These are phyloP conservation scores for Coriaria nepalensis DNA, from an alignment of 306 rosid species.

Conservation along the genomic window DNA sequence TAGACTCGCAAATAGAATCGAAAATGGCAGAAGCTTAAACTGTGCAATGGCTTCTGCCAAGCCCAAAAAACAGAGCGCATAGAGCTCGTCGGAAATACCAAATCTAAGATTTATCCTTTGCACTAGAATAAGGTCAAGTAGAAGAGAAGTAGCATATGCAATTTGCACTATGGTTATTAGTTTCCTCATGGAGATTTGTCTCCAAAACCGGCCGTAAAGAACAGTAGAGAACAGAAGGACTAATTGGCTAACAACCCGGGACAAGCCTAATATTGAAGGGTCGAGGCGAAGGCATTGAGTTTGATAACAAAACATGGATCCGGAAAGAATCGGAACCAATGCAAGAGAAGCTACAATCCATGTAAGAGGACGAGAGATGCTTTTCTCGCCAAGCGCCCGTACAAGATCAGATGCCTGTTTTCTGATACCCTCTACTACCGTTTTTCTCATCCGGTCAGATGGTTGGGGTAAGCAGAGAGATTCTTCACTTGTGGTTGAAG, in stretches of 20 bases:
- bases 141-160: conserved; percentile 51
- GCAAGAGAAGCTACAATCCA: conserved; percentile 75
- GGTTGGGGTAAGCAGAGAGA: conserved; percentile 43
- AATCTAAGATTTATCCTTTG: conserved; percentile 46
- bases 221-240: conserved; percentile 57
- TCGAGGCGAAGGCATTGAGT: conserved; percentile 62
- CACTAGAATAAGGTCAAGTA: conserved; percentile 64
- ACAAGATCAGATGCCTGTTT: conserved; percentile 40
- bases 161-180: conserved; percentile 46
- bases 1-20: conserved; percentile 45
- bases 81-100: conserved; percentile 58
- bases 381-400: conserved; percentile 32
- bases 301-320: conserved; percentile 79
- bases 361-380: conserved; percentile 35
- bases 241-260: conserved; percentile 66
- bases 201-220: conserved; percentile 51
- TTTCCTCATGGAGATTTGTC: conserved; percentile 42
- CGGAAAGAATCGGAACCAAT: conserved; percentile 64
- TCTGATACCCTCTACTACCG: conserved; percentile 34
- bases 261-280: conserved; percentile 58
- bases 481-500: conserved; percentile 48
- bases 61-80: conserved; percentile 61
- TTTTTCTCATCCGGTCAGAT: conserved; percentile 18
- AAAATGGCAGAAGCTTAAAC: conserved; percentile 74
- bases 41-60: conserved; percentile 68